These are phyloP conservation scores for Barnettozyma populi DNA, from an alignment of 805 yeast genomes.

Conservation along the genomic window DNA sequence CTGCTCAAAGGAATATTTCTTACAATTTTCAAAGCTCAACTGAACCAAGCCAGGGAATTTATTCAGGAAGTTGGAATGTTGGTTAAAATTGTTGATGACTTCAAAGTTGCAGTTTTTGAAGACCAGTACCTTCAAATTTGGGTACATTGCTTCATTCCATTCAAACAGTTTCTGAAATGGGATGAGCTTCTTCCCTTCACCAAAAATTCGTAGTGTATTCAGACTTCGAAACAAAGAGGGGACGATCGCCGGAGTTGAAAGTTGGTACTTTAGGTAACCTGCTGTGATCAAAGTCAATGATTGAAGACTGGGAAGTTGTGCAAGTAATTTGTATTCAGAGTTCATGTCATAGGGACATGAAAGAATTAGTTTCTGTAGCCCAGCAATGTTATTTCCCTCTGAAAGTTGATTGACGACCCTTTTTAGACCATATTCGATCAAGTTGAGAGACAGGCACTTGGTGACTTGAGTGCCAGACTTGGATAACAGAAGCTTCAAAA, in stretches of 20 bases:
- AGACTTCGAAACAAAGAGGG: conserved; percentile 6
- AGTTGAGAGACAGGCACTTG: conserved; percentile 12
- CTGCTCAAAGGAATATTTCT: conserved; percentile 5
- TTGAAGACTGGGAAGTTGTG: conserved; percentile 14
- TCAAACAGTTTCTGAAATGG: conserved; percentile 21
- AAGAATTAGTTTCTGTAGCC: conserved; percentile 11
- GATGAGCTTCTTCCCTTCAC: conserved; percentile 14
- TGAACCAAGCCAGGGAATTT: conserved; percentile 16
- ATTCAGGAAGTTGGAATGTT: conserved; percentile 20
- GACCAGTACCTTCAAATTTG: conserved; percentile 14
- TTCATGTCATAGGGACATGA: conserved; percentile 17
- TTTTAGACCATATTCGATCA: conserved; percentile 15
- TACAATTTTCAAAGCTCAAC: conserved; percentile 21
- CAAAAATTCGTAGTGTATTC: conserved; percentile 13
- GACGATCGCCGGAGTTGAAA: background rate
- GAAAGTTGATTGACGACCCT: conserved; percentile 10
- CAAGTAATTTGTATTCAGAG: conserved; percentile 16
- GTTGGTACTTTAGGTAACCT: conserved; percentile 6
- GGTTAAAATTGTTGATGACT: conserved; percentile 12
- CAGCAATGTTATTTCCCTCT: conserved; percentile 1
- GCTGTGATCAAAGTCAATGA: conserved; percentile 8
- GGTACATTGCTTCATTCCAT: conserved; percentile 6
- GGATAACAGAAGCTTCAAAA: conserved; percentile 9
- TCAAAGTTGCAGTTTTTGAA: conserved; percentile 22
- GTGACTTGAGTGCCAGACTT: conserved; percentile 8